phyloP scores from a whole-genome alignment of 192 early-diverging fungal species.

The Podila verticillata region DNA sequence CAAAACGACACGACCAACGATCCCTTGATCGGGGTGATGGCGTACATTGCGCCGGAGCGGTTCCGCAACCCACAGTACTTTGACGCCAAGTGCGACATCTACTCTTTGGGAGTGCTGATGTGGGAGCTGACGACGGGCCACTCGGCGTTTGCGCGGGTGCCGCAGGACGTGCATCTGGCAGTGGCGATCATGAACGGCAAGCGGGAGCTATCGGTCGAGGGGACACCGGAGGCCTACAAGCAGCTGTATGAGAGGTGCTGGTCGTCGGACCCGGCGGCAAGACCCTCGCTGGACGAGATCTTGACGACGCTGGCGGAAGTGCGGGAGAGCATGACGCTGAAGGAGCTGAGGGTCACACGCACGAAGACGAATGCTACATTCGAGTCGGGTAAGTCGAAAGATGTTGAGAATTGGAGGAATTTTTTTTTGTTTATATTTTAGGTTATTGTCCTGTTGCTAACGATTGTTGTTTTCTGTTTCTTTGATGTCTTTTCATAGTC shows the following conservation, averaged over 20 bases:
- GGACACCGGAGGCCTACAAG: conserved; percentile 41
- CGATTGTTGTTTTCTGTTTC: not conserved
- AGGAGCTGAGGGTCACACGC: conserved; percentile 20
- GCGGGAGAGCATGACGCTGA: conserved; percentile 28
- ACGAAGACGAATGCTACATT: conserved; percentile 12
- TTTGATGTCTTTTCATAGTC: not conserved
- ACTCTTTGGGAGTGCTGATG: conserved; percentile 47
- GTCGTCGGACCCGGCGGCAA: conserved; percentile 25
- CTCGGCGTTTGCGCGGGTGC: conserved; percentile 30
- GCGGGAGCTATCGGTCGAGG: conserved; percentile 43
- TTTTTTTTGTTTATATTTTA: not conserved
- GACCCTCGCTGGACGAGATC: conserved; percentile 39
- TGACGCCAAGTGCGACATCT: conserved; percentile 52
- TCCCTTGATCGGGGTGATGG: conserved; percentile 45
- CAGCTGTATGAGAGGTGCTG: conserved; percentile 50
- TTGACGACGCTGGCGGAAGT: conserved; percentile 14
- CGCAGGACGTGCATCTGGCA: conserved; percentile 35
- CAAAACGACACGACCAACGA: conserved; percentile 6
- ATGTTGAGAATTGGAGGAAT: not conserved
- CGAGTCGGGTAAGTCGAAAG: conserved; percentile 18
- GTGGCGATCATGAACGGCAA: conserved; percentile 46
- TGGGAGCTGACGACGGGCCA: conserved; percentile 51
- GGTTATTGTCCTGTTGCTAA: not conserved
- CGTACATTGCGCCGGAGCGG: conserved; percentile 47
- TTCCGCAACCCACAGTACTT: conserved; percentile 44